phyloP scores from a whole-genome alignment of 2,329 filamentous ascomycete genomes.

The Paecilomyces sp. region DNA sequence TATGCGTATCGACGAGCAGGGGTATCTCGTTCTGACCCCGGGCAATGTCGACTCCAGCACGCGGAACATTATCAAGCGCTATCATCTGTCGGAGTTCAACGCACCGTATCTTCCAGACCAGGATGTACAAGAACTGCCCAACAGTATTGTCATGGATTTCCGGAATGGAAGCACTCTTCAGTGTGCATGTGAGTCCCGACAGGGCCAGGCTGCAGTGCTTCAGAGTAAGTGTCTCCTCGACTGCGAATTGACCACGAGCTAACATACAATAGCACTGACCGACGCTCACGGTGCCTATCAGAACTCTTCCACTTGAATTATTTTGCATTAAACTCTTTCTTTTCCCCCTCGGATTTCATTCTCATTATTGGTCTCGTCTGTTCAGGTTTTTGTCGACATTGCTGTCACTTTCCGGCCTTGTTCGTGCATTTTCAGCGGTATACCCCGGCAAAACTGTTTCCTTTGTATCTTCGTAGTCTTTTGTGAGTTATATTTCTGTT shows the following conservation, averaged over 20 bases:
- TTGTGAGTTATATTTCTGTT: conserved; percentile 5
- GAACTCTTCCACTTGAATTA: conserved; percentile 1
- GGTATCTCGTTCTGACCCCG: conserved; percentile 72
- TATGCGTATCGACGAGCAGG: conserved; percentile 75
- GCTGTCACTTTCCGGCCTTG: conserved; percentile 1
- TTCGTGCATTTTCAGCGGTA: conserved; percentile 23
- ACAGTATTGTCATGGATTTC: conserved; percentile 65
- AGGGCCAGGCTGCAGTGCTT: conserved; percentile 46
- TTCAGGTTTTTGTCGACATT: background rate
- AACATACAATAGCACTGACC: conserved; percentile 28
- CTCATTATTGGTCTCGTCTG: background rate
- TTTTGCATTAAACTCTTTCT: background rate
- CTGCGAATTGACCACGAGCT: conserved; percentile 4
- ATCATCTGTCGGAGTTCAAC: conserved; percentile 78
- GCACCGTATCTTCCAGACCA: conserved; percentile 76
- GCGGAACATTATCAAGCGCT: conserved; percentile 65
- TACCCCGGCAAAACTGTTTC: conserved; percentile 21
- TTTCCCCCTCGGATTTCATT: conserved; percentile 1
- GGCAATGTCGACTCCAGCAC: conserved; percentile 54
- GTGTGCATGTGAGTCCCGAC: conserved; percentile 53
- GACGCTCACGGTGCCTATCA: conserved; percentile 32
- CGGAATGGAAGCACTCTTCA: conserved; percentile 56
- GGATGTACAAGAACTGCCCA: conserved; percentile 84
- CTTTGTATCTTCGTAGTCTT: conserved; percentile 12
- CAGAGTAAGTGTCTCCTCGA: conserved; percentile 35